These are phyloP conservation scores for Suillus fuscotomentosus DNA, from an alignment of 768 basidiomycete species.

Conservation along the genomic window DNA sequence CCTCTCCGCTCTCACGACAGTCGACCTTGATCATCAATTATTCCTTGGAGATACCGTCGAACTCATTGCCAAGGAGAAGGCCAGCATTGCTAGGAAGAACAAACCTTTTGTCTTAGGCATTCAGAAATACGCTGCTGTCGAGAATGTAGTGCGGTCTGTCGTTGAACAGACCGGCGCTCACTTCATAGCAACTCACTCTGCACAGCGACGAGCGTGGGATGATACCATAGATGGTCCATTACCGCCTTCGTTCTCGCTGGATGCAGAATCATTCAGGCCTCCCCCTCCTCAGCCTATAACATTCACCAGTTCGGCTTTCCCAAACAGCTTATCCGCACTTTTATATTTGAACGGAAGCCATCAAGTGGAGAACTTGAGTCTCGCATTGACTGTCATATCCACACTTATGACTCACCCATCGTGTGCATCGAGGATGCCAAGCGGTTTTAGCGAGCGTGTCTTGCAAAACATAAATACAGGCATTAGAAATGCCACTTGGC, in stretches of 20 bases:
- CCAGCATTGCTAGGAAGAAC: constrained; percentile 67
- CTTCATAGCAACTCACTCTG: constrained; percentile 34
- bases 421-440: constrained; percentile 12
- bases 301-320: constrained; percentile 43
- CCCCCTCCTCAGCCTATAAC: constrained; percentile 44
- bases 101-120: constrained; percentile 65
- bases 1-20: constrained; percentile 78
- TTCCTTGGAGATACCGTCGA: constrained; percentile 79
- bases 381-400: constrained; percentile 63
- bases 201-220: constrained; percentile 31
- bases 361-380: constrained; percentile 81
- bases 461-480: constrained; percentile 55
- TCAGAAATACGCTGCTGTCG: constrained; percentile 55
- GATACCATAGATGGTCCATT: constrained; percentile 33
- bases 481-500: constrained; percentile 65
- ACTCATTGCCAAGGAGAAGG: constrained; percentile 81
- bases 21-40: constrained; percentile 91
- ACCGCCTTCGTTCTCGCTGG: constrained; percentile 30
- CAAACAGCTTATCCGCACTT: constrained; percentile 41
- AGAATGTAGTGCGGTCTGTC: constrained; percentile 39
- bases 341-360: constrained; percentile 79
- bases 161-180: constrained; percentile 44
- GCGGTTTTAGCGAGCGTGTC: constrained; percentile 25
- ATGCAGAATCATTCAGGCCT: constrained; percentile 22
- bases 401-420: constrained; percentile 45